Evolutionary conservation across 2,329 filamentous ascomycete species (phyloP), one percentile per base, ranked within the genome.

Genomic region (Hawksworthiomyces lignivorus): DNA sequence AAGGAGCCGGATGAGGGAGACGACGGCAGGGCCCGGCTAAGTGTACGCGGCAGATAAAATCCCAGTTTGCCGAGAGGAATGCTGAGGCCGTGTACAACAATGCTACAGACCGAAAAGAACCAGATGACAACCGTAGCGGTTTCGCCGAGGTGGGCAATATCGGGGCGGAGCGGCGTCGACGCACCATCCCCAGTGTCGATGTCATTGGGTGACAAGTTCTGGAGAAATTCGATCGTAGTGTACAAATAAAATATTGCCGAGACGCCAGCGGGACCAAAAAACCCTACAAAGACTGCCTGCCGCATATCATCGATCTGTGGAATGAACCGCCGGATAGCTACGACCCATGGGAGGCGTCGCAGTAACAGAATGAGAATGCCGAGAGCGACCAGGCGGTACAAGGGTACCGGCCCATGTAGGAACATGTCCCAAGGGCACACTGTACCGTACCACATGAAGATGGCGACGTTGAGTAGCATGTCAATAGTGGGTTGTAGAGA

Each of bases 401-500:
- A 69, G 0, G 87, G 77, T 14, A 92, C 72, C 8, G 66, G 57
- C 57, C 85, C 90, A 51, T 54, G 51, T 1, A 71, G 61, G 50
- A 96, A 94, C 20, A 65, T 67, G 5, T 67, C 59, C 89, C 89
- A 96, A 0, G 89, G 89, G 45, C 83, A 86, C 10, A 89, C 77
- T 1, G 87, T 86, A 4, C 88, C 88, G 53, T 85, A 90, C 88
- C 87, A 96, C 62, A 94, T 77, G 59, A 96, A 96, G 29, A 96
- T 75, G 15, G 81, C 71, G 4, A 94, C 77, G 56, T 96, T 96
- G 44, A 96, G 80, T 2, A 96, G 71, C 87, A 95, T 94, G 59
- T 96, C 88, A 34, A 96, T 84, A 0, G 88, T 95, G 0, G 88
- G 88, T 57, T 96, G 88, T n/a, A 96, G 73, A 2, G 85, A 89